Evolutionary conservation across 352 stramenopile genomes (phyloP), one percentile per base, ranked within the genome.

Genomic region (Phytophthora vignae): DNA sequence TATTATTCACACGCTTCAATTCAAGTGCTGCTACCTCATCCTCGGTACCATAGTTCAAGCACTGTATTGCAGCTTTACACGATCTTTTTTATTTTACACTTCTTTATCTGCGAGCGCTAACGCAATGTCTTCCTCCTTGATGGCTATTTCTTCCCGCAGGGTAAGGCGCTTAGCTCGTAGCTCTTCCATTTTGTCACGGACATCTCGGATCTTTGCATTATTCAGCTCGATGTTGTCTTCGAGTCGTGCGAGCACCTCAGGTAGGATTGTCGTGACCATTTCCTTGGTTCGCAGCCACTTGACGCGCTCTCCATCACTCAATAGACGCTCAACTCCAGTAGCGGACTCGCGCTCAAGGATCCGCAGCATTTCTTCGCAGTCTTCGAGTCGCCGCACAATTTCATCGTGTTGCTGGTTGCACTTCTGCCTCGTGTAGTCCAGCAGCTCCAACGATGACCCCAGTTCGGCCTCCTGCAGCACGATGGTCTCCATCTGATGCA

Each of bases 141-240:
- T 50, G 4, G 80, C 76, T 44, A 92, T 91, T 10, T 88, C 76
- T 60, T 94, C 83, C 2, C 83, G 79, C 31, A 94, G n/a, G 12
- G 62, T 64, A 11, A 91, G 71, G 0, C 87, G 73, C 48, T 89
- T 73, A 1, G 78, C 69, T 3, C 82, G 78, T 5, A 94, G 75
- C 31, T 83, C 56, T 19, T 90, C 82, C 60, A 91, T 77, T 29
- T 82, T 78, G n/a, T 88, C 69, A 17, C 88, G 78, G 33, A 94
- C 81, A n/a, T 80, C 66, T 21, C 78, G 79, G 33, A 88, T 83
- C 59, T 90, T 91, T 15, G 64, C 73, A 52, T 77, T 86, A 67
- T 94, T 90, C 25, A 82, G 33, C 44, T 87, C 79, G n/a, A 94
- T 91, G 48, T 78, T 88, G 22, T 91, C 76, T 67, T 91, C 81